phyloP scores from a whole-genome alignment of 306 rosid species.

The Lathyrus oleraceus region DNA sequence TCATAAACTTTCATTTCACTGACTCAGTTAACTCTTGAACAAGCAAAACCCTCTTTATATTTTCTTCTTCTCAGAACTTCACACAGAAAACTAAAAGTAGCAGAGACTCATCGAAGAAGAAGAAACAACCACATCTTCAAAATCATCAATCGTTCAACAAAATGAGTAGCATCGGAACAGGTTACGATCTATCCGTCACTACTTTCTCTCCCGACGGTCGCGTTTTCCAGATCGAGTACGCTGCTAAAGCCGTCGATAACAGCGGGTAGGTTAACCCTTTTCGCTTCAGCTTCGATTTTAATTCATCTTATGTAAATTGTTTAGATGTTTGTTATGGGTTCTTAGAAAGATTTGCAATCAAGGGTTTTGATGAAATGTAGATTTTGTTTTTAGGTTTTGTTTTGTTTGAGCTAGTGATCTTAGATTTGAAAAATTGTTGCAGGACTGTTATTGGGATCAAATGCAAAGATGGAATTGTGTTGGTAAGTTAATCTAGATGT shows the following conservation, averaged over 20 bases:
- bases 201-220: slow-evolving; percentile 99
- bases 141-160: not conserved
- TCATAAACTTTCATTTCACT: not conserved
- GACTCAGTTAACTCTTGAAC: not conserved
- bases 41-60: slow-evolving; percentile 11
- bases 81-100: too few species aligned
- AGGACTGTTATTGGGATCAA: slow-evolving; percentile 98
- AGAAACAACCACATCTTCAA: not conserved
- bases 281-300: not conserved
- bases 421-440: slow-evolving; percentile 39
- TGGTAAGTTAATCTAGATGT: slow-evolving; percentile 49
- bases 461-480: slow-evolving; percentile 91
- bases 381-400: not conserved
- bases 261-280: slow-evolving; percentile 58
- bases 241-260: slow-evolving; percentile 98
- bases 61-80: not conserved
- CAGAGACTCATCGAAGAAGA: not conserved
- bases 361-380: not conserved
- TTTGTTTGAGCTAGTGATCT: slow-evolving; percentile 19
- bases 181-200: slow-evolving; percentile 97
- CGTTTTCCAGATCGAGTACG: slow-evolving; percentile 97
- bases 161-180: slow-evolving; percentile 83
- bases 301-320: not conserved
- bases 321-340: not conserved
- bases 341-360: not conserved